Evolutionary conservation across 108 stramenopile species (phyloP).

Genomic region (Cyclotella cryptica): DNA sequence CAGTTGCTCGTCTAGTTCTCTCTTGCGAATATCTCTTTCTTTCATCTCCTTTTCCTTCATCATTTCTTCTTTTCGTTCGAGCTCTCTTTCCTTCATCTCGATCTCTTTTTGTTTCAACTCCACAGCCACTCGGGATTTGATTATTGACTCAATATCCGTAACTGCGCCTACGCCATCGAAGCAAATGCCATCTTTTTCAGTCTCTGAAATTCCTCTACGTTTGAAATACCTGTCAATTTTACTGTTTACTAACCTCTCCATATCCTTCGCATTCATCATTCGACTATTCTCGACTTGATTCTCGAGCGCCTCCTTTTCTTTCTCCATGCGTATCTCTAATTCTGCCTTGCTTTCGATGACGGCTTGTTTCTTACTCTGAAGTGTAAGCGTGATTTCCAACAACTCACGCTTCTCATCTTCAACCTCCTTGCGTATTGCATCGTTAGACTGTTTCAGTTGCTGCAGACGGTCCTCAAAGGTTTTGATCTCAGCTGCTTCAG

Average conservation of each 20-base stretch:
- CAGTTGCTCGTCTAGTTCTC: not conserved
- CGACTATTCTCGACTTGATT: constrained; percentile 17
- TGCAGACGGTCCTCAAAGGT: constrained; percentile 13
- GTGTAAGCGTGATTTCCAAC: constrained; percentile 11
- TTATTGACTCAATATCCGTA: constrained; percentile 19
- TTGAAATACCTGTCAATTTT: constrained; percentile 12
- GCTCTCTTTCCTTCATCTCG: not conserved
- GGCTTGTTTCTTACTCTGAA: constrained; percentile 27
- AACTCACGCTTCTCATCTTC: constrained; percentile 27
- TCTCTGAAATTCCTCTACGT: not conserved
- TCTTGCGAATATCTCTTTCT: not conserved
- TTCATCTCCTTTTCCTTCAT: not conserved
- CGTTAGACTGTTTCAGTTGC: constrained; percentile 20
- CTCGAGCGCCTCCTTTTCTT: constrained; percentile 31
- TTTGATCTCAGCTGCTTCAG: constrained; percentile 34
- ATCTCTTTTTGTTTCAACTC: constrained; percentile 23
- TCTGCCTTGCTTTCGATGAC: constrained; percentile 28
- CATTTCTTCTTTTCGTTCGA: not conserved
- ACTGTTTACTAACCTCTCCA: constrained; percentile 23
- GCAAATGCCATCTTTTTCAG: not conserved
- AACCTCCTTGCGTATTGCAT: constrained; percentile 17
- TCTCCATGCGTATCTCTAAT: constrained; percentile 12
- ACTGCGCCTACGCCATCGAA: not conserved
- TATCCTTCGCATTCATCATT: constrained; percentile 24
- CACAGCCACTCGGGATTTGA: constrained; percentile 14